Conservation (phyloP, 2,329 filamentous ascomycete species). For the Nigrograna mackinnonii region DNA sequence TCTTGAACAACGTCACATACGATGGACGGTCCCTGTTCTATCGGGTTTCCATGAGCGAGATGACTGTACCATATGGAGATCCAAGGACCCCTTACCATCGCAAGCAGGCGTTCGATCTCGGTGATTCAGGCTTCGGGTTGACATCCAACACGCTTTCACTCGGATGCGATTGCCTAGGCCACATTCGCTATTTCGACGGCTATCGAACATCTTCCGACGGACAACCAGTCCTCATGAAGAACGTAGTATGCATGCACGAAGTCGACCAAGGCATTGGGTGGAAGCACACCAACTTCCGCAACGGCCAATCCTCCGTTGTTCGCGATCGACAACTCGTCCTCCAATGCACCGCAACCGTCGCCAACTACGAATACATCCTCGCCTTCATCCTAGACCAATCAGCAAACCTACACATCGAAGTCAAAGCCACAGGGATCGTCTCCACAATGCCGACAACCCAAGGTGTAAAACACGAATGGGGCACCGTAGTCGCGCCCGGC, state of each 20-base stretch:
- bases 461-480: constrained; percentile 65
- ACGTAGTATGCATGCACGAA: constrained; percentile 71
- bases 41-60: constrained; percentile 67
- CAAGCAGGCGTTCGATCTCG: constrained; percentile 72
- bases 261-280: constrained; percentile 71
- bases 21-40: constrained; percentile 69
- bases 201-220: constrained; percentile 64
- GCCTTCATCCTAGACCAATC: constrained; percentile 74
- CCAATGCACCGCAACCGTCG: constrained; percentile 71
- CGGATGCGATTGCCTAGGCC: constrained; percentile 71
- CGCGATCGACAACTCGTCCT: constrained; percentile 68
- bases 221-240: constrained; percentile 61
- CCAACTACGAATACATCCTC: constrained; percentile 75
- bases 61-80: constrained; percentile 67
- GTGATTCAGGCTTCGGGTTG: constrained; percentile 66
- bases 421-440: constrained; percentile 70
- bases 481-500: constrained; percentile 70
- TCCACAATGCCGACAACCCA: constrained; percentile 70
- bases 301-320: constrained; percentile 64
- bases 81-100: constrained; percentile 70
- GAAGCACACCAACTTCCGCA: constrained; percentile 75
- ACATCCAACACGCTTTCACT: constrained; percentile 72
- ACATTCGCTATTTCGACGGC: constrained; percentile 68
- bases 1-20: constrained; percentile 68
- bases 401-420: constrained; percentile 68